phyloP scores from a whole-genome alignment of 2,329 filamentous ascomycete genomes.

The Diaporthe longicolla region DNA sequence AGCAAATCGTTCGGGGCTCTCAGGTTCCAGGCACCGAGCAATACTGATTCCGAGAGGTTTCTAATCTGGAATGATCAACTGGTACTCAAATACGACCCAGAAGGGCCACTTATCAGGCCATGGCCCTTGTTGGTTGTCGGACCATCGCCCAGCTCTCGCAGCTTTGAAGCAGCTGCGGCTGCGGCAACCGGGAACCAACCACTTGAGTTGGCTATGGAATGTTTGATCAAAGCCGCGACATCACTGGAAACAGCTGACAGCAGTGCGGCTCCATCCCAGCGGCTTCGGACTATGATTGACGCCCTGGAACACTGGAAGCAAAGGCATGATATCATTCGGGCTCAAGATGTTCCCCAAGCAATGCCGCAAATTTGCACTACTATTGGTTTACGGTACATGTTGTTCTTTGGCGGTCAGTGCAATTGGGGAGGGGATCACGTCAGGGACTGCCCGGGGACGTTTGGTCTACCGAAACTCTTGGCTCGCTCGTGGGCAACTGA shows the following conservation, averaged over 20 bases:
- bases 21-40: background rate
- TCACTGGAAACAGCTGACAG: background rate
- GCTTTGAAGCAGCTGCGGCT: background rate
- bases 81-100: background rate
- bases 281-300: background rate
- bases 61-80: slow-evolving; percentile 26
- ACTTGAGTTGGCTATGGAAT: background rate
- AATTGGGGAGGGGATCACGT: background rate
- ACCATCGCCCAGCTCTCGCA: background rate
- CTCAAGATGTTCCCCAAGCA: background rate
- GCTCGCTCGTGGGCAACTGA: background rate
- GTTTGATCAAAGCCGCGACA: background rate
- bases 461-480: background rate
- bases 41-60: background rate
- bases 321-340: background rate
- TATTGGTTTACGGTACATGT: background rate
- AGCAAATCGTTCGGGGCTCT: background rate
- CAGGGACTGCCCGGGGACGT: background rate
- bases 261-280: too few relatives aligned
- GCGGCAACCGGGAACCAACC: too few relatives aligned
- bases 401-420: background rate
- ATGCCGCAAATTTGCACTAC: background rate
- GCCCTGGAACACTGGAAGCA: background rate
- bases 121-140: background rate
- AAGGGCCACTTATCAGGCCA: background rate